Evolutionary conservation across 1,284 basidiomycete species (phyloP).

Genomic region (Agaricales sp.): DNA sequence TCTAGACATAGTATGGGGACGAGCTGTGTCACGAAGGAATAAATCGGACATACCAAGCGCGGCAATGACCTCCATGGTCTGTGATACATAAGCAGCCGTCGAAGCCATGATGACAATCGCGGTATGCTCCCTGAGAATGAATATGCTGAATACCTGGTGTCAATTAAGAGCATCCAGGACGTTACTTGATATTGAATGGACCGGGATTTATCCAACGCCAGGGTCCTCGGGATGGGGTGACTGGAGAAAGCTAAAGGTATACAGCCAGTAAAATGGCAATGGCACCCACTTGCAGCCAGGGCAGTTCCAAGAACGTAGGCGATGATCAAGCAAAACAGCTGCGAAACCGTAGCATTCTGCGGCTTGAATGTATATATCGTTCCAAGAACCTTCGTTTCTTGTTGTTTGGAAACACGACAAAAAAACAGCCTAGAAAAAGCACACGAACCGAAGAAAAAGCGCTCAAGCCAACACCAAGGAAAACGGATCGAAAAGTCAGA

Average conservation of each 20-base stretch:
- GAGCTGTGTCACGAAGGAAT: not conserved
- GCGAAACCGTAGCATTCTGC: constrained; percentile 46
- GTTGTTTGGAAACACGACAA: too few species aligned
- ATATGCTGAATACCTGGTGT: not conserved
- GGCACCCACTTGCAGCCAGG: too few species aligned
- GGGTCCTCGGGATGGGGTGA: constrained; percentile 29
- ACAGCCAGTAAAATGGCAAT: too few species aligned
- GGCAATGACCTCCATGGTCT: constrained; percentile 49
- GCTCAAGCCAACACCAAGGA: not conserved
- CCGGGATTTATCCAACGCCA: constrained; percentile 44
- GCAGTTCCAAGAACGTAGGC: constrained; percentile 49
- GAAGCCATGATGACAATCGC: constrained; percentile 50
- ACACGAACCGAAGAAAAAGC: constrained; percentile 11
- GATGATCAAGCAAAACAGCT: constrained; percentile 49
- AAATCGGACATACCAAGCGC: constrained; percentile 28
- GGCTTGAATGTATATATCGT: constrained; percentile 50
- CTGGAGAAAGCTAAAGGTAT: constrained; percentile 16
- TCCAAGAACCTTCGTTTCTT: too few species aligned
- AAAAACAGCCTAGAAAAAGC: too few species aligned
- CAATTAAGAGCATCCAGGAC: constrained; percentile 11
- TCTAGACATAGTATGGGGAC: constrained; percentile 17
- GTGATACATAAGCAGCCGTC: constrained; percentile 42
- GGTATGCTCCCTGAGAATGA: constrained; percentile 33
- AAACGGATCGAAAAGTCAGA: not conserved
- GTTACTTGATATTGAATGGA: constrained; percentile 49